Conservation (phyloP, 2,329 filamentous ascomycete genomes). For the Shiraia sp. region DNA sequence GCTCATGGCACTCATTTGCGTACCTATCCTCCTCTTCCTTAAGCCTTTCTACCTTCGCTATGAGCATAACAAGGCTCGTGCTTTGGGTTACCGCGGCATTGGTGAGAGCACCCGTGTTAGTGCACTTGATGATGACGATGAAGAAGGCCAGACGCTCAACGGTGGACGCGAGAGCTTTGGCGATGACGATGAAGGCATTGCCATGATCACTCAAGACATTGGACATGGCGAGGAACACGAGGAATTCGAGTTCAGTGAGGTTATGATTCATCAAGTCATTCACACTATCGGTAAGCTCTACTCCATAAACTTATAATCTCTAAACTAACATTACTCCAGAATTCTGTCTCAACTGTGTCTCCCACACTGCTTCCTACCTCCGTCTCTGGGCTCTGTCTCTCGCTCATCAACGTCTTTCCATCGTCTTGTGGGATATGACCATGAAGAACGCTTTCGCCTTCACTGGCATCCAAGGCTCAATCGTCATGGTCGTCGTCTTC, state of each 20-base stretch:
- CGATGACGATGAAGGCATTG: conserved; percentile 79
- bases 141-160: conserved; percentile 59
- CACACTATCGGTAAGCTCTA: conserved; percentile 85
- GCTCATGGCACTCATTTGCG: conserved; percentile 80
- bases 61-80: conserved; percentile 88
- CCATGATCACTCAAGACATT: conserved; percentile 87
- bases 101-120: conserved; percentile 87
- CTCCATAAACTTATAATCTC: neutral
- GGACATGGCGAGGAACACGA: conserved; percentile 76
- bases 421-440: conserved; percentile 97
- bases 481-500: conserved; percentile 82
- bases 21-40: conserved; percentile 87
- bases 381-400: conserved; percentile 97
- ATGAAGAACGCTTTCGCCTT: conserved; percentile 74
- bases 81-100: conserved; percentile 88
- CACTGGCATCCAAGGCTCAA: conserved; percentile 69
- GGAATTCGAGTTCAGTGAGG: conserved; percentile 95
- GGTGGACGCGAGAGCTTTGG: conserved; percentile 67
- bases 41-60: conserved; percentile 95
- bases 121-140: conserved; percentile 84
- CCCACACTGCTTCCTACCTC: conserved; percentile 96
- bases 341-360: conserved; percentile 99
- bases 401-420: conserved; percentile 95
- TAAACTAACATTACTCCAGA: conserved; percentile 58
- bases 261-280: conserved; percentile 99